Evolutionary conservation across 345 rosid genomes (phyloP).

Genomic region (Gossypium australe): DNA sequence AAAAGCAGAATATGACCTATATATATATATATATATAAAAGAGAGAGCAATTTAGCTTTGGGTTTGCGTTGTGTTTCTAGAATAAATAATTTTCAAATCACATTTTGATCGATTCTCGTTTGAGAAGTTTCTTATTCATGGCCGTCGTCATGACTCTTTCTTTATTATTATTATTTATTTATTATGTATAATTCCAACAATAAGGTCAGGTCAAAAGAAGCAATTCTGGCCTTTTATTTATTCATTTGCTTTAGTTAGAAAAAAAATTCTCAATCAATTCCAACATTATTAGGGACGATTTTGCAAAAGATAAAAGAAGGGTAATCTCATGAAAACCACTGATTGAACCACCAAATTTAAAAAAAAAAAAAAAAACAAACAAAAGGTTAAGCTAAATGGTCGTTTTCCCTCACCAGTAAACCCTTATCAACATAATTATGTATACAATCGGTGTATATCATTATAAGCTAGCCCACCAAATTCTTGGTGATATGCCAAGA

Average conservation of each 20-base stretch:
- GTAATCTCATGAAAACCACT: background rate
- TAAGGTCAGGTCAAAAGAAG: background rate
- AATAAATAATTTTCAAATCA: background rate
- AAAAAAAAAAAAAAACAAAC: no score
- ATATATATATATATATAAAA: no score
- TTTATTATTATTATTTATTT: background rate
- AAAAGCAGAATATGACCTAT: background rate
- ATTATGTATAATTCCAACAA: background rate
- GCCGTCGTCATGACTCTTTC: background rate
- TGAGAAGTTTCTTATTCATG: background rate
- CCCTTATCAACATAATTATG: background rate
- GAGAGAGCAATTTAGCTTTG: background rate
- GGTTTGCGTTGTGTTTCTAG: background rate
- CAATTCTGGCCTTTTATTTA: background rate
- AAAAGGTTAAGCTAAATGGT: no score
- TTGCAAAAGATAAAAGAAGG: background rate
- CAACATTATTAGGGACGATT: background rate
- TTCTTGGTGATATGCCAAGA: no score
- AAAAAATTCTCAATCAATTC: background rate
- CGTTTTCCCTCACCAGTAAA: background rate
- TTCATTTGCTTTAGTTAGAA: background rate
- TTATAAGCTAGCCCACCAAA: no score
- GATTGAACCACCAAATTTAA: background rate
- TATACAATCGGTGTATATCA: no score
- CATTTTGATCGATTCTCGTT: background rate